Conservation (phyloP, 176 grass and related monocot genomes). For the bread wheat (Triticum aestivum) region IWGSC_CS_RefSeq_v2.1 NC_057801.1:718957084-718957583, state of each 20-base stretch:
- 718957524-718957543: no score
- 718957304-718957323: not conserved
- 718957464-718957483: no score
- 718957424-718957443: no score
- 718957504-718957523: no score
- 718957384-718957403: no score
- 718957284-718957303: not conserved
- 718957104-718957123: not conserved
- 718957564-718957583: no score
- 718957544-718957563: no score
- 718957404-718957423: no score
- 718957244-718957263: not conserved
- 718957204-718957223: conserved; percentile 30
- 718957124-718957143: conserved; percentile 29
- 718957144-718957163: conserved; percentile 3
- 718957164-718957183: conserved; percentile 37
- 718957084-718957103: conserved; percentile 39
- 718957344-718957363: not conserved
- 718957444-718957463: no score
- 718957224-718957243: not conserved
- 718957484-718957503: no score
- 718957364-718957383: not conserved
- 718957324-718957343: not conserved
- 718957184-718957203: conserved; percentile 1
- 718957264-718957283: not conserved